These are phyloP conservation scores for Ophiocytium majus DNA, from an alignment of 352 stramenopile species.

Conservation along the genomic window DNA sequence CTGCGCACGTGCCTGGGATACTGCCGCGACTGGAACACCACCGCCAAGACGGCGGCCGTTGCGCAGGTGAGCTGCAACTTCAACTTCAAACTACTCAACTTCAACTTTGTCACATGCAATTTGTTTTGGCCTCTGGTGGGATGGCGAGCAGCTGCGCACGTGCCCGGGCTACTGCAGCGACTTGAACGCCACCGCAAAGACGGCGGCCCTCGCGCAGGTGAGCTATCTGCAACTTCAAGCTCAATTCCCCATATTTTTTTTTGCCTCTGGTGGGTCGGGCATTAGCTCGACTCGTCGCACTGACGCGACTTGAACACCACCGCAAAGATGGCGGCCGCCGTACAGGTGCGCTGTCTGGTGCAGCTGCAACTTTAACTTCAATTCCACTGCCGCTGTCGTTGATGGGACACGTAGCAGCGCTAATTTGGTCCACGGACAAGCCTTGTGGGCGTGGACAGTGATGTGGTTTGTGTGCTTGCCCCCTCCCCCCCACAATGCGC, in stretches of 20 bases:
- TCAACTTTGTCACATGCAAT: too few species aligned
- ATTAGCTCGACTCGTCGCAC: slow-evolving; percentile 84
- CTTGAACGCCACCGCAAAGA: slow-evolving; percentile 95
- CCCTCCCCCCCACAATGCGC: too few species aligned
- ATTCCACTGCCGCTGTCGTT: too few species aligned
- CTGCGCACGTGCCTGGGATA: slow-evolving; percentile 85
- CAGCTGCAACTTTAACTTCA: too few species aligned
- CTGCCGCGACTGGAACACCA: slow-evolving; percentile 96
- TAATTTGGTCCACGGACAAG: too few species aligned
- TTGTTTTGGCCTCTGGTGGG: too few species aligned
- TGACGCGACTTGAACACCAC: slow-evolving; percentile 97
- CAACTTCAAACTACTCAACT: too few species aligned
- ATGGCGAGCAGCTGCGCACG: slow-evolving; percentile 75
- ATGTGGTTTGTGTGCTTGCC: too few species aligned
- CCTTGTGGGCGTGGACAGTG: too few species aligned
- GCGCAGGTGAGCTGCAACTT: slow-evolving; percentile 26
- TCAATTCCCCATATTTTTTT: too few species aligned
- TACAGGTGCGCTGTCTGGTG: too few species aligned
- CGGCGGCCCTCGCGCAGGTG: slow-evolving; percentile 63
- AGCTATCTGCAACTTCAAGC: slow-evolving; percentile 1
- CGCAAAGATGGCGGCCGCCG: slow-evolving; percentile 79
- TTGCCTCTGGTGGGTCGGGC: slow-evolving; percentile 75
- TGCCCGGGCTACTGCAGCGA: slow-evolving; percentile 89
- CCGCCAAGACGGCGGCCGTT: slow-evolving; percentile 78
- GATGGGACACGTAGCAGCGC: too few species aligned